These are phyloP conservation scores for Globisporangium emineosum DNA, from an alignment of 352 stramenopile species.

Conservation along the genomic window DNA sequence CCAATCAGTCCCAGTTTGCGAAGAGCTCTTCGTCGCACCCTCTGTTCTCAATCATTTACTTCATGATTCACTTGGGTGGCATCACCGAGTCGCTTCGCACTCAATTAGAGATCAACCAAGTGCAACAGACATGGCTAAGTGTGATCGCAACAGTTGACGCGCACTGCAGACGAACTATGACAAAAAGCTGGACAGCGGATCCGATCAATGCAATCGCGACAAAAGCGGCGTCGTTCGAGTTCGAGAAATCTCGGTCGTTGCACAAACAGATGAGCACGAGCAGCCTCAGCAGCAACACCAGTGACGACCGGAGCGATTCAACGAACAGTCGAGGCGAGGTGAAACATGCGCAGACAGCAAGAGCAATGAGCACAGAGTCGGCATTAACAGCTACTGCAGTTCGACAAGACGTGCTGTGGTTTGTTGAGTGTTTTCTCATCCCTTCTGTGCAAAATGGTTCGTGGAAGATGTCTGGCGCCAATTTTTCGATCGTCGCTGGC, in stretches of 20 bases:
- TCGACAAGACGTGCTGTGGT: slow-evolving; percentile 33
- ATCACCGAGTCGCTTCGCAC: slow-evolving; percentile 22
- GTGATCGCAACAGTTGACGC: slow-evolving; percentile 41
- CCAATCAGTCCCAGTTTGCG: slow-evolving; percentile 51
- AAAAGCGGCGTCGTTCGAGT: slow-evolving; percentile 16
- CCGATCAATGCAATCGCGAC: slow-evolving; percentile 36
- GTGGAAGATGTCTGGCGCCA: slow-evolving; percentile 30
- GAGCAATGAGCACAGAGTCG: slow-evolving; percentile 15
- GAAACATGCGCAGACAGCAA: slow-evolving; percentile 13
- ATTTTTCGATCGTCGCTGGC: slow-evolving; percentile 13
- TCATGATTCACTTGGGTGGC: slow-evolving; percentile 18
- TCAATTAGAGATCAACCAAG: slow-evolving; percentile 29
- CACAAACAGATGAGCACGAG: slow-evolving; percentile 10
- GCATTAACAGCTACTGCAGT: slow-evolving; percentile 9
- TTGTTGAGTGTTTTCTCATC: slow-evolving; percentile 53
- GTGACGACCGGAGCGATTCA: slow-evolving; percentile 12
- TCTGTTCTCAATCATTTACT: slow-evolving; percentile 53
- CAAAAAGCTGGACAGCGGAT: slow-evolving; percentile 27
- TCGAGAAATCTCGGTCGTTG: slow-evolving; percentile 11
- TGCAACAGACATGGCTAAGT: slow-evolving; percentile 29
- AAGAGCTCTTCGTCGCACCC: slow-evolving; percentile 54
- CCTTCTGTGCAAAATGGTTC: slow-evolving; percentile 32
- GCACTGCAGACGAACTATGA: slow-evolving; percentile 42
- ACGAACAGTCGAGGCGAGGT: slow-evolving; percentile 7
- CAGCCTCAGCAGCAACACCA: slow-evolving; percentile 16